Conservation (phyloP, 768 basidiomycete species). For the Lactarius hengduanensis region DNA sequence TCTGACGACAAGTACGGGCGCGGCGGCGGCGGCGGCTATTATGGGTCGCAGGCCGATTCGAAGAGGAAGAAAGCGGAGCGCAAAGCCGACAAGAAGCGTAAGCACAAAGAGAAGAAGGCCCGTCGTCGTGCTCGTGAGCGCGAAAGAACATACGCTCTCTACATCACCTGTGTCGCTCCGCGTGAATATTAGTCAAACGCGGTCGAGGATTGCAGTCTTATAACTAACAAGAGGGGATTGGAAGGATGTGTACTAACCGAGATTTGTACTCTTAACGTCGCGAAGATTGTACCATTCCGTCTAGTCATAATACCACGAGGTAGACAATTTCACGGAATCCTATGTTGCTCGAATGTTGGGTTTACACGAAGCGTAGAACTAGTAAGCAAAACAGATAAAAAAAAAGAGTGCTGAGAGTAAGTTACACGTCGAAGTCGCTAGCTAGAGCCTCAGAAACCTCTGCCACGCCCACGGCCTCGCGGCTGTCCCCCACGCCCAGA, state of each 20-base stretch:
- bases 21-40: conserved; percentile 31
- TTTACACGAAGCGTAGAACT: neutral
- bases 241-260: neutral
- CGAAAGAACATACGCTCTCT: conserved; percentile 63
- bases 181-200: conserved; percentile 26
- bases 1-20: conserved; percentile 46
- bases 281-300: neutral
- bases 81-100: conserved; percentile 59
- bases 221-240: neutral
- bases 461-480: conserved; percentile 29
- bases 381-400: conserved; percentile 7
- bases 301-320: neutral
- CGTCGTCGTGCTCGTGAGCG: conserved; percentile 57
- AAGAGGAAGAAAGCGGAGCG: conserved; percentile 52
- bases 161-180: conserved; percentile 50
- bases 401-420: conserved; percentile 4
- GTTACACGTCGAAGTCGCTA: neutral
- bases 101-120: conserved; percentile 62
- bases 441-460: conserved; percentile 18
- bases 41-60: conserved; percentile 44
- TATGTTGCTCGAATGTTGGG: neutral
- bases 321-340: neutral
- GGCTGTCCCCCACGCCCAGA: conserved; percentile 24
- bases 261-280: conserved; percentile 14
- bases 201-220: neutral